Base-by-base conservation (phyloP, 1,284 basidiomycete species). In the Tranzscheliella williamsii region DNA sequence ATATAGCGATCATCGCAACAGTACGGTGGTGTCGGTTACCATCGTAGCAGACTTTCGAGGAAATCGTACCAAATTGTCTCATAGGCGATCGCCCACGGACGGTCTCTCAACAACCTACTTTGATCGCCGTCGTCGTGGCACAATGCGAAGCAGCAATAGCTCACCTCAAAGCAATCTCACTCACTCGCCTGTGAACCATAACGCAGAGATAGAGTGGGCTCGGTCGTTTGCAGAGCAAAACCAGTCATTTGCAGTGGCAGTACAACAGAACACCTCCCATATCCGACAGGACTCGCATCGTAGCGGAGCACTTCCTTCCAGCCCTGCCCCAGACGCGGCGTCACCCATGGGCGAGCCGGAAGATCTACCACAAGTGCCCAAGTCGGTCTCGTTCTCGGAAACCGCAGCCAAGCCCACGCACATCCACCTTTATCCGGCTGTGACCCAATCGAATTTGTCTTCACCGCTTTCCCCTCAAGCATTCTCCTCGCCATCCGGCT, bases 181-280 rank as follows among this genome's bases (percentile, higher is more conserved):
- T 42, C 26, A 52, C 44, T 62, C 58, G 16, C 58, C 58, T 13
- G 46, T 43, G 42, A 48, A 55, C 7, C 15, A 30, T 4, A 12
- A 39, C 1, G 55, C 31, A n/a, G n/a, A n/a, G n/a, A n/a, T n/a
- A n/a, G n/a, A n/a, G n/a, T n/a, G n/a, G n/a, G n/a, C n/a, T n/a
- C n/a, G n/a, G n/a, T n/a, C n/a, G n/a, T n/a, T n/a, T n/a, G n/a
- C n/a, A 30, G 47, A 52, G 15, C 44, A 51, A 16, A 29, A 57
- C 8, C 49, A 48, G 5, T 49, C 46, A 2, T 60, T 60, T 27
- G 46, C 56, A 9, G 33, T 39, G 2, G 56, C 56, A 4, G 26
- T 49, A 26, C 40, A 54, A 16, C 46, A 54, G 9, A 44, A 42
- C 22, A 23, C 42, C 4, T 4, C 15, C 15, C 40, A 47, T 31